A percentile compares a stretch with the other conserved stretches of the same genome.
Conservation (phyloP, 1,139 yeast genomes). For the Pichia sorboxylosa region DNA sequence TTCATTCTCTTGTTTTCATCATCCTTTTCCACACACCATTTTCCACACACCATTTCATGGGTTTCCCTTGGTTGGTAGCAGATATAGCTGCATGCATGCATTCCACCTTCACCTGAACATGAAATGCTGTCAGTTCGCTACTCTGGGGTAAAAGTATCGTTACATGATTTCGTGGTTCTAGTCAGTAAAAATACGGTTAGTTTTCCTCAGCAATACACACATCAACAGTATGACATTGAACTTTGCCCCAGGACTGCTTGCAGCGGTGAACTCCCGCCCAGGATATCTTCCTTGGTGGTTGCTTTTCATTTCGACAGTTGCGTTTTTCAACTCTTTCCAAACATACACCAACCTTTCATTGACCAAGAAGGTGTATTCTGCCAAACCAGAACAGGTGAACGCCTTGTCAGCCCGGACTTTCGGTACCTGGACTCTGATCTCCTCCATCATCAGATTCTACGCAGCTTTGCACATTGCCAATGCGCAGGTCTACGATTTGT, state of each 20-base stretch:
- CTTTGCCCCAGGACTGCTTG: slow-evolving; percentile 8
- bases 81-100: too few relatives aligned
- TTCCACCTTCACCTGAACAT: too few relatives aligned
- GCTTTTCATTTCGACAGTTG: slow-evolving; percentile 70
- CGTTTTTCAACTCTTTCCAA: slow-evolving; percentile 81
- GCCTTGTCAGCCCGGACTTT: slow-evolving; percentile 83
- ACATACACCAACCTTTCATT: slow-evolving; percentile 63
- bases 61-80: too few relatives aligned
- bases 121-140: too few relatives aligned
- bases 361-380: slow-evolving; percentile 70
- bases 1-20: too few relatives aligned
- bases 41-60: too few relatives aligned
- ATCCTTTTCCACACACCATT: too few relatives aligned
- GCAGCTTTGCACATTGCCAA: slow-evolving; percentile 71
- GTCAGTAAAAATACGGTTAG: too few relatives aligned
- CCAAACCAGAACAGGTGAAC: slow-evolving; percentile 56
- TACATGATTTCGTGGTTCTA: too few relatives aligned
- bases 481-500: slow-evolving; percentile 63
- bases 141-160: too few relatives aligned
- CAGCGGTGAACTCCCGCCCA: too few relatives aligned
- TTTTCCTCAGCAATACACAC: background rate
- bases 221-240: background rate
- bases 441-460: slow-evolving; percentile 73
- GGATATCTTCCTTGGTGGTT: slow-evolving; percentile 62
- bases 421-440: slow-evolving; percentile 93